Conservation (phyloP, 2,329 filamentous ascomycete species). For the Byssochlamys sp. region DNA sequence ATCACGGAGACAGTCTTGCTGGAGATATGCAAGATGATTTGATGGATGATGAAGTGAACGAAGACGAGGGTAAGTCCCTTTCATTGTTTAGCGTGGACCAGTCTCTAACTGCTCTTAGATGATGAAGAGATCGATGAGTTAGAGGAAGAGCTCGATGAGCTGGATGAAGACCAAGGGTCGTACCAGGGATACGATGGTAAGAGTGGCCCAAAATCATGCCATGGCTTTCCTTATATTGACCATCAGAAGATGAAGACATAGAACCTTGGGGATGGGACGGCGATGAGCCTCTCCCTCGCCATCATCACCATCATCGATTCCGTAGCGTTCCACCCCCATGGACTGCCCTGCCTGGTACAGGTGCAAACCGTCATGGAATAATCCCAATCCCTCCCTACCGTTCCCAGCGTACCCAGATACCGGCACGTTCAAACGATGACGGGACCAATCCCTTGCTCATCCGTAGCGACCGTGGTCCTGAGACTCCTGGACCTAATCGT, state of each 20-base stretch:
- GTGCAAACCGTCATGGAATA: slow-evolving; percentile 42
- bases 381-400: slow-evolving; percentile 35
- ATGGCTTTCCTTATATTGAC: slow-evolving; percentile 18
- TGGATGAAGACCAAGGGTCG: slow-evolving; percentile 36
- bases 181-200: slow-evolving; percentile 30
- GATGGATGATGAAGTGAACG: slow-evolving; percentile 48
- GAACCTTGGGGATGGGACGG: slow-evolving; percentile 44
- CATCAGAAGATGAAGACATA: slow-evolving; percentile 25
- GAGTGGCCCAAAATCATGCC: neutral
- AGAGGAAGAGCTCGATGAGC: slow-evolving; percentile 33
- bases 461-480: slow-evolving; percentile 38
- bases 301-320: slow-evolving; percentile 46
- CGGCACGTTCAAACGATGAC: slow-evolving; percentile 59
- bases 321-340: slow-evolving; percentile 53
- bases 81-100: slow-evolving; percentile 10
- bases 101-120: slow-evolving; percentile 23
- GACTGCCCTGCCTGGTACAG: slow-evolving; percentile 51
- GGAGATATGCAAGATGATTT: slow-evolving; percentile 40
- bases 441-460: slow-evolving; percentile 79
- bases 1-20: slow-evolving; percentile 37
- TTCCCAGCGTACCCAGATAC: slow-evolving; percentile 34
- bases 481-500: slow-evolving; percentile 26
- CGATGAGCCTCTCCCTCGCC: slow-evolving; percentile 43
- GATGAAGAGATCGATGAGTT: slow-evolving; percentile 45
- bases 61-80: slow-evolving; percentile 43